These are phyloP conservation scores for Neurospora sp. DNA, from an alignment of 495 filamentous ascomycete species.

Conservation along the genomic window DNA sequence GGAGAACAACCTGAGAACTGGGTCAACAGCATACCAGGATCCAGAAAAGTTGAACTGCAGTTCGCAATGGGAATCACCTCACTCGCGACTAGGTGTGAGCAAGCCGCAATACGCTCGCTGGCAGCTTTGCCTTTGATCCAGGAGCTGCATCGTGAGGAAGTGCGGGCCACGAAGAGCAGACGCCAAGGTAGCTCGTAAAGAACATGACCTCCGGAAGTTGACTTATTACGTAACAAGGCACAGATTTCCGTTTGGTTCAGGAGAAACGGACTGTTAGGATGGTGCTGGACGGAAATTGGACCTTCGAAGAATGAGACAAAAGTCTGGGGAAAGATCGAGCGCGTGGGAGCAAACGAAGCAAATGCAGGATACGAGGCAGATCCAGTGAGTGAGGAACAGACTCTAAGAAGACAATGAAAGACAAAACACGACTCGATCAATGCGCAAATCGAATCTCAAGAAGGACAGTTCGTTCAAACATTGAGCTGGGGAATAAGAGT, in stretches of 20 bases:
- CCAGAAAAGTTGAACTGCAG: accelerated
- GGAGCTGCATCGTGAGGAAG: background rate
- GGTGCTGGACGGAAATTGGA: background rate
- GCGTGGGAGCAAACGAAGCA: background rate
- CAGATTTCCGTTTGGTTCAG: background rate
- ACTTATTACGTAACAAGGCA: accelerated
- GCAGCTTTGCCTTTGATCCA: background rate
- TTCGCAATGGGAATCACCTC: background rate
- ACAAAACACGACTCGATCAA: no score
- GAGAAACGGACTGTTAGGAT: background rate
- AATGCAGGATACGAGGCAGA: no score
- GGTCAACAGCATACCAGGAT: background rate
- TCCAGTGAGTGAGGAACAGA: no score
- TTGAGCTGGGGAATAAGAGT: no score
- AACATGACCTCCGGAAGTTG: background rate
- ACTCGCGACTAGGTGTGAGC: background rate
- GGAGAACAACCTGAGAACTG: background rate
- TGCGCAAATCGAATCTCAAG: no score
- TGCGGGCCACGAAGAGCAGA: background rate
- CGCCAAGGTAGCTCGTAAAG: background rate
- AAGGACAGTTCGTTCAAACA: no score
- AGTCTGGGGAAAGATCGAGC: background rate
- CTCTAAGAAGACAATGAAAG: no score
- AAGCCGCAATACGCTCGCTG: background rate
- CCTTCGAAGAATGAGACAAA: background rate